These are phyloP conservation scores for Ogataea nonfermentans DNA, from an alignment of 805 yeast species.

Conservation along the genomic window DNA sequence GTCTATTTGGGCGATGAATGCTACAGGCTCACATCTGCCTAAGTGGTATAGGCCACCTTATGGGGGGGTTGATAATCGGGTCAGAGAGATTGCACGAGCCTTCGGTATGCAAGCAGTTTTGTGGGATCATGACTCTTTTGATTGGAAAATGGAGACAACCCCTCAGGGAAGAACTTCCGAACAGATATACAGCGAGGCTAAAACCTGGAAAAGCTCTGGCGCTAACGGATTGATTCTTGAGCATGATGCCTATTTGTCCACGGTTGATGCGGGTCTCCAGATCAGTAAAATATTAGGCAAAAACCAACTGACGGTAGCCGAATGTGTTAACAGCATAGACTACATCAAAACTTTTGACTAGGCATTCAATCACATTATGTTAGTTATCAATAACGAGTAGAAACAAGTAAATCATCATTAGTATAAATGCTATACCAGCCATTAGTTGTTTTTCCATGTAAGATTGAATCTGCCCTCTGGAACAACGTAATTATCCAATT, in stretches of 20 bases:
- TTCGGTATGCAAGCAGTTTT: constrained; percentile 85
- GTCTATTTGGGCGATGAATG: constrained; percentile 98
- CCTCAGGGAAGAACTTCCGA: constrained; percentile 44
- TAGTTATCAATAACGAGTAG: neutral
- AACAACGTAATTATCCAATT: constrained; percentile 56
- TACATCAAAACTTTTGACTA: constrained; percentile 43
- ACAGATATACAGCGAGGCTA: constrained; percentile 56
- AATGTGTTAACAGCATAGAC: constrained; percentile 68
- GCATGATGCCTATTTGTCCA: constrained; percentile 70
- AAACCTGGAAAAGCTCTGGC: constrained; percentile 43
- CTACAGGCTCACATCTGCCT: constrained; percentile 83
- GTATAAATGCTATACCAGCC: neutral
- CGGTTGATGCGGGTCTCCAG: constrained; percentile 68
- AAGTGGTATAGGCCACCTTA: constrained; percentile 96
- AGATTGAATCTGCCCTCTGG: constrained; percentile 76
- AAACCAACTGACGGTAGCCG: constrained; percentile 72
- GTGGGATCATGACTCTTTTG: constrained; percentile 91
- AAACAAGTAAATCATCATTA: neutral
- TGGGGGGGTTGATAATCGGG: constrained; percentile 89
- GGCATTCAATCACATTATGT: neutral
- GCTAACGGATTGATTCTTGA: constrained; percentile 73
- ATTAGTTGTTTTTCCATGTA: constrained; percentile 51
- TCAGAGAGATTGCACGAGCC: constrained; percentile 72
- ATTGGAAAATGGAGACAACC: constrained; percentile 71
- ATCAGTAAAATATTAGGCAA: constrained; percentile 53